These are phyloP conservation scores for Fusarium euwallaceae DNA, from an alignment of 2,329 filamentous ascomycete species.

Conservation along the genomic window DNA sequence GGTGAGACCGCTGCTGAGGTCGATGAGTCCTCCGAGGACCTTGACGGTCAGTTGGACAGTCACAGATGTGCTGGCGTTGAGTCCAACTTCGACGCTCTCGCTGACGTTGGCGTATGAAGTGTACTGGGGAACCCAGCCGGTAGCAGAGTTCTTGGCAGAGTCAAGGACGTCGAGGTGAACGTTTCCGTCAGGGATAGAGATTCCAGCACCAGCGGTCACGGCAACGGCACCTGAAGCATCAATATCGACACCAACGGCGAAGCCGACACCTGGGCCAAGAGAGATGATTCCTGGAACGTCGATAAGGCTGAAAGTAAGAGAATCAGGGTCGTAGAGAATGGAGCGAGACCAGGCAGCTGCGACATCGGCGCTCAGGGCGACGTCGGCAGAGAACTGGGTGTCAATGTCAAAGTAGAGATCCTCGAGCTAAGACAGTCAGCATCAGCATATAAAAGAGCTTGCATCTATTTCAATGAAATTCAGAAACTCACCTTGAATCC, in stretches of 20 bases:
- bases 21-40: constrained; percentile 51
- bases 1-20: constrained; percentile 55
- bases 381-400: constrained; percentile 52
- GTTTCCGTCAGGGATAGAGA: constrained; percentile 52
- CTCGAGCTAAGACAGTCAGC: constrained; percentile 27
- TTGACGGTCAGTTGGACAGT: constrained; percentile 56
- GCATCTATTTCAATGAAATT: not conserved
- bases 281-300: constrained; percentile 57
- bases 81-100: constrained; percentile 28
- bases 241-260: constrained; percentile 54
- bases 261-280: constrained; percentile 54
- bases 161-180: constrained; percentile 56
- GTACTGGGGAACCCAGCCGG: constrained; percentile 55
- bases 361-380: constrained; percentile 54
- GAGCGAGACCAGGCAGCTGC: constrained; percentile 50
- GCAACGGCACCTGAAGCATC: constrained; percentile 51
- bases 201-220: constrained; percentile 49
- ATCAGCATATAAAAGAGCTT: not conserved
- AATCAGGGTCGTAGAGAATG: constrained; percentile 53
- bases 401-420: constrained; percentile 59
- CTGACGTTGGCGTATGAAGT: constrained; percentile 51
- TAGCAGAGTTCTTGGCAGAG: constrained; percentile 43
- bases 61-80: constrained; percentile 47
- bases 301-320: constrained; percentile 54
- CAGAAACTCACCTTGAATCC: constrained; percentile 32